Evolutionary conservation across 2,329 filamentous ascomycete genomes (phyloP).

Genomic region (Scedosporium minutisporum): DNA sequence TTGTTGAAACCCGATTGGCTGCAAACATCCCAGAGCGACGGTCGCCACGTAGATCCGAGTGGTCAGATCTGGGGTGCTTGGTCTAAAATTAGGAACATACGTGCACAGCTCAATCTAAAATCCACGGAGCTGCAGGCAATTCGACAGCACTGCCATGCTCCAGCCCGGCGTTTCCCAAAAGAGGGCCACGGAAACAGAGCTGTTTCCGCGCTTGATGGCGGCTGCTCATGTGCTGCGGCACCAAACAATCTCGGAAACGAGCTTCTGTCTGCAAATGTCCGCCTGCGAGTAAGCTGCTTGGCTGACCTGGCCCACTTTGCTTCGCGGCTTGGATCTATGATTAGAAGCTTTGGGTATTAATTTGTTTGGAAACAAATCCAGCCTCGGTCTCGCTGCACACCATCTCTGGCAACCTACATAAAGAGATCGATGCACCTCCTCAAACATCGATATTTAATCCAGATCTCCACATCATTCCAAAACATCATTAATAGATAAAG

Average conservation of each 20-base stretch:
- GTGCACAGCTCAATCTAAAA: not conserved
- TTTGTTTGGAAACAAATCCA: not conserved
- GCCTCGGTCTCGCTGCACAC: not conserved
- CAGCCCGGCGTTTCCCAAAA: not conserved
- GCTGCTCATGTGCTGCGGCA: not conserved
- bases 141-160: conserved; percentile 8
- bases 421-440: not conserved
- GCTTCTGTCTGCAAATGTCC: not conserved
- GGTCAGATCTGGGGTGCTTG: not conserved
- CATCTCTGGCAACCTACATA: not conserved
- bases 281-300: not conserved
- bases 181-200: not conserved
- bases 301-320: not conserved
- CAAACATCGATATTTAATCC: not conserved
- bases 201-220: not conserved
- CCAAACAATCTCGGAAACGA: not conserved
- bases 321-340: not conserved
- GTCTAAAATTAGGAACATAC: not conserved
- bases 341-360: not conserved
- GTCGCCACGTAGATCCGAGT: not conserved
- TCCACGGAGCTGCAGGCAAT: not conserved
- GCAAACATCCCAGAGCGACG: not conserved
- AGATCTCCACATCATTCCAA: not conserved
- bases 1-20: not conserved
- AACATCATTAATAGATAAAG: not conserved